These are phyloP conservation scores for Cryphonectria nitschkei DNA, from an alignment of 2,329 filamentous ascomycete genomes.

Conservation along the genomic window DNA sequence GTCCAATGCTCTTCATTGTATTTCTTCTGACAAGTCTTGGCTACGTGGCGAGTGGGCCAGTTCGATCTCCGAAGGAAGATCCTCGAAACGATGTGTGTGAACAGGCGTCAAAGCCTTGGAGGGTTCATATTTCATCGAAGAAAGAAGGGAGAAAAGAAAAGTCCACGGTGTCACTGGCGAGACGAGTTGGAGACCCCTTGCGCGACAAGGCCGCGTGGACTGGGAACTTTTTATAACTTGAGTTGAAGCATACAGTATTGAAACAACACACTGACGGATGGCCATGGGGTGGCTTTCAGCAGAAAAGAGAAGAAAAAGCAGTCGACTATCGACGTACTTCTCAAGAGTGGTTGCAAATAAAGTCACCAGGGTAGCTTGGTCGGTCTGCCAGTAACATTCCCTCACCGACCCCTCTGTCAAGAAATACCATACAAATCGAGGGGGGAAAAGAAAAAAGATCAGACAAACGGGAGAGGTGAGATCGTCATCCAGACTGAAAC, in stretches of 20 bases:
- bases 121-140: background rate
- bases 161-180: background rate
- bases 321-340: too few species aligned
- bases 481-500: slow-evolving; percentile 29
- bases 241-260: background rate
- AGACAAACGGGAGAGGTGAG: background rate
- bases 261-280: background rate
- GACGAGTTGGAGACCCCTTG: background rate
- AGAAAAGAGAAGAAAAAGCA: too few species aligned
- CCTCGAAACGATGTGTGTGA: background rate
- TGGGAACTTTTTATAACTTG: too few species aligned
- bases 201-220: background rate
- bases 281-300: too few species aligned
- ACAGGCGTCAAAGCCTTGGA: background rate
- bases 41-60: background rate
- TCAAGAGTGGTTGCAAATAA: background rate
- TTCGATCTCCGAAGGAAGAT: background rate
- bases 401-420: background rate
- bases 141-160: background rate
- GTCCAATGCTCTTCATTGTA: background rate
- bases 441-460: too few species aligned
- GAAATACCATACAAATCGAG: background rate
- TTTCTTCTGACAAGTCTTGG: background rate
- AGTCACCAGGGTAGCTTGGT: too few species aligned
- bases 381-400: too few species aligned